These are phyloP conservation scores for Pythium brassicae DNA, from an alignment of 352 stramenopile species.

Conservation along the genomic window DNA sequence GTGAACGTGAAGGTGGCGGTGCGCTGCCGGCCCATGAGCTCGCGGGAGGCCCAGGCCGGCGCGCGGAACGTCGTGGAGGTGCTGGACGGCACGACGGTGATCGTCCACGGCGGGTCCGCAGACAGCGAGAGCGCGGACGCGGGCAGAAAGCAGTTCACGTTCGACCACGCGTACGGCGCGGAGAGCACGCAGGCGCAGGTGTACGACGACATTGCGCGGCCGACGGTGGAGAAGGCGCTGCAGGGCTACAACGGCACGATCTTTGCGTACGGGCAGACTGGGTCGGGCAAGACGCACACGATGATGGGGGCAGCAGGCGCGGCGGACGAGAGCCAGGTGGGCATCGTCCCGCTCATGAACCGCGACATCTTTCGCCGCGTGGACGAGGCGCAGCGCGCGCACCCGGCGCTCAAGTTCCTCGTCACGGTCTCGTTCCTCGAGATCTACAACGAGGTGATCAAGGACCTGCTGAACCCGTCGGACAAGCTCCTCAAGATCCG, in stretches of 20 bases:
- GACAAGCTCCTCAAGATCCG: conserved; percentile 91
- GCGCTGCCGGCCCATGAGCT: conserved; percentile 82
- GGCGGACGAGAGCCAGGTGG: conserved; percentile 33
- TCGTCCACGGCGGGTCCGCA: conserved; percentile 34
- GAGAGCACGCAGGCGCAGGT: conserved; percentile 75
- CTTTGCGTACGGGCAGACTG: conserved; percentile 72
- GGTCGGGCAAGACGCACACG: conserved; percentile 85
- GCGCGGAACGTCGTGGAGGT: conserved; percentile 52
- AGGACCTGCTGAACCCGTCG: conserved; percentile 91
- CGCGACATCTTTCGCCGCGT: conserved; percentile 75
- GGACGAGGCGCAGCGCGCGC: conserved; percentile 20
- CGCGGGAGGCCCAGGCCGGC: conserved; percentile 65
- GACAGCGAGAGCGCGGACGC: conserved; percentile 5
- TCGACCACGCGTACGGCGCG: conserved; percentile 78
- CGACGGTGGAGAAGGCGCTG: conserved; percentile 73
- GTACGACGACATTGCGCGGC: conserved; percentile 71
- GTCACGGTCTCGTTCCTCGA: conserved; percentile 93
- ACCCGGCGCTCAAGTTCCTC: conserved; percentile 68
- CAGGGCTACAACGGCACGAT: conserved; percentile 82
- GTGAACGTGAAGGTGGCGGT: conserved; percentile 90
- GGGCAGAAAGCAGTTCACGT: conserved; percentile 68
- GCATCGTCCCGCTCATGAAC: conserved; percentile 90
- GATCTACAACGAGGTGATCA: conserved; percentile 95
- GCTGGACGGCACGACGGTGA: conserved; percentile 44
- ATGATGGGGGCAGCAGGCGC: conserved; percentile 67